These are phyloP conservation scores for Trametes maxima DNA, from an alignment of 768 basidiomycete genomes.

Conservation along the genomic window DNA sequence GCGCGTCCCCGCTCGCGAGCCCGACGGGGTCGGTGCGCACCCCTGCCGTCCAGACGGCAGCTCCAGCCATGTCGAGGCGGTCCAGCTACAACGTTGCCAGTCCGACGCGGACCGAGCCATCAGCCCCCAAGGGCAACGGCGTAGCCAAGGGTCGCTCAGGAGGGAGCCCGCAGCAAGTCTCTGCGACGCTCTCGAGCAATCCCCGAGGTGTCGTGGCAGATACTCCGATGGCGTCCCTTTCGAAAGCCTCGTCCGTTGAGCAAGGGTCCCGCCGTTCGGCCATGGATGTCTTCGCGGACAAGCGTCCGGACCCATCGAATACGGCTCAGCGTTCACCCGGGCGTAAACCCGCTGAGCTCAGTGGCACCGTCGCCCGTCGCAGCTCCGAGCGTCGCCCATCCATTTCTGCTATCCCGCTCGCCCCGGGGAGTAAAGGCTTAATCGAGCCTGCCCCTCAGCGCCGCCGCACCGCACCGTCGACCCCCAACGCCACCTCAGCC, in stretches of 20 bases:
- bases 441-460: slow-evolving; percentile 33
- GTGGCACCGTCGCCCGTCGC: slow-evolving; percentile 47
- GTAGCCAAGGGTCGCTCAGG: slow-evolving; percentile 50
- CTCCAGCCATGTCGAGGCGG: slow-evolving; percentile 29
- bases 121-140: slow-evolving; percentile 21
- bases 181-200: slow-evolving; percentile 41
- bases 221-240: slow-evolving; percentile 46
- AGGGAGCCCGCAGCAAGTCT: slow-evolving; percentile 55
- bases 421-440: slow-evolving; percentile 41
- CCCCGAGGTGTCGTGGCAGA: slow-evolving; percentile 41
- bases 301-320: slow-evolving; percentile 55
- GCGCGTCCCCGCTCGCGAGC: slow-evolving; percentile 21
- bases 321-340: slow-evolving; percentile 54
- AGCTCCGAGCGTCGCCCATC: slow-evolving; percentile 51
- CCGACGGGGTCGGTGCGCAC: slow-evolving; percentile 23
- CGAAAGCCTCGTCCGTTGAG: slow-evolving; percentile 49
- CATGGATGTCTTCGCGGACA: slow-evolving; percentile 44
- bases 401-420: slow-evolving; percentile 41
- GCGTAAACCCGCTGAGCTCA: slow-evolving; percentile 62
- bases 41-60: slow-evolving; percentile 18
- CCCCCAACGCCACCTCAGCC: slow-evolving; percentile 4
- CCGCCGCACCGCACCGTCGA: slow-evolving; percentile 30
- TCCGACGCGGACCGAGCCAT: slow-evolving; percentile 27
- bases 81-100: slow-evolving; percentile 27
- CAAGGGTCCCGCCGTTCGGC: slow-evolving; percentile 52